Evolutionary conservation across 306 rosid species (phyloP), one percentile per base, ranked within the genome.

Genomic region (Purshia tridentata): DNA sequence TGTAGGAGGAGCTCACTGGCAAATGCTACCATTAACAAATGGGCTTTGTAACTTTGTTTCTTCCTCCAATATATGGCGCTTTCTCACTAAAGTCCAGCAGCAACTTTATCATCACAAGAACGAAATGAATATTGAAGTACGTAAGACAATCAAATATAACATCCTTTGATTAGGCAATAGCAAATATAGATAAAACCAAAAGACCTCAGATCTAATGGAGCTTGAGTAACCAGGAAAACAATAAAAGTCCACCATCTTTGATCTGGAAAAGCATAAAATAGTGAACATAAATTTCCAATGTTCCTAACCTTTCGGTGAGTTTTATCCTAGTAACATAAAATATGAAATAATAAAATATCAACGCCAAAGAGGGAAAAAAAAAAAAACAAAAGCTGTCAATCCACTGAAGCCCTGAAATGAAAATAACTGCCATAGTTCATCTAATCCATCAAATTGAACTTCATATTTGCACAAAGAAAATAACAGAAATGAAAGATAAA

Each of bases 251-350:
- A 39, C 73, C 22, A 77, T 57, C 44, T 52, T 62, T 48, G 40
- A 72, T 67, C 70, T 72, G 56, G 8, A 37, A 76, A 46, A 56
- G 18, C 40, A 12, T n/a, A 74, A 8, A 54, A 69, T 8, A 19
- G 40, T 4, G 20, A 19, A 45, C 14, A 19, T 0, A 29, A 16
- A 6, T 22, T 52, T 20, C 23, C 35, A 18, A 19, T n/a, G 13
- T 9, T 46, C 50, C 50, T 4, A 2, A n/a, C 57, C 57, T 16
- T 4, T 4, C 5, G 15, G 16, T 13, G n/a, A 14, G 6, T 2
- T 11, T 49, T 13, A 60, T 15, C 46, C 46, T 37, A 3, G 46
- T 37, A 15, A 18, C 59, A 54, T 19, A 8, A 55, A 11, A 37
- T n/a, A 60, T 60, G 15, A 6, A 60, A 15, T 13, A 58, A 58